phyloP scores from a whole-genome alignment of 768 basidiomycete genomes.

The Mycena crocata region DNA sequence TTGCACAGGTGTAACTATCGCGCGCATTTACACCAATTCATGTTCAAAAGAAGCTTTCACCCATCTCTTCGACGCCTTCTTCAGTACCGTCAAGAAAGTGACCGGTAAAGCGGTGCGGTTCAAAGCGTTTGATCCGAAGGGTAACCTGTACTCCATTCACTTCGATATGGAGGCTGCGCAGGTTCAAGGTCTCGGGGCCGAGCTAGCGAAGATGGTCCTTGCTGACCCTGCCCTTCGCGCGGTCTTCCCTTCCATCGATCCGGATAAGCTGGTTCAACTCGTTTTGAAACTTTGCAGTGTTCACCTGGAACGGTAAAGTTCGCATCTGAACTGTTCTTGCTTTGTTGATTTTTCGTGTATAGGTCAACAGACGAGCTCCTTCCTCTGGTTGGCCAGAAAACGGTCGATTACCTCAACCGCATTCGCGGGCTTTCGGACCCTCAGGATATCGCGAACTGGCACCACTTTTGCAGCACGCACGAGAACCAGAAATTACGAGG shows the following conservation, averaged over 20 bases:
- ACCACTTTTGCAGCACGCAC: neutral
- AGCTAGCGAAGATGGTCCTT: neutral
- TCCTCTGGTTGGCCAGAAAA: neutral
- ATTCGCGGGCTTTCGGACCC: neutral
- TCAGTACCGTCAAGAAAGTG: neutral
- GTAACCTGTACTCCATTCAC: slow-evolving; percentile 1
- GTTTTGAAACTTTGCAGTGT: neutral
- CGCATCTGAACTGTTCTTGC: neutral
- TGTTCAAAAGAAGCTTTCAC: slow-evolving; percentile 2
- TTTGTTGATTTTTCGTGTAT: neutral
- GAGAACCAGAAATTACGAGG: slow-evolving; percentile 1
- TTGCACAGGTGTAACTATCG: neutral
- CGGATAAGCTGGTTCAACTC: neutral
- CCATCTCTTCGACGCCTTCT: slow-evolving; percentile 6
- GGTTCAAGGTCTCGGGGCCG: neutral
- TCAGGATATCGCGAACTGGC: neutral
- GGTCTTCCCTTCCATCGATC: neutral
- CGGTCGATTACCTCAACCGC: neutral
- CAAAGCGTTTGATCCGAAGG: slow-evolving; percentile 9
- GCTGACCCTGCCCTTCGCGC: neutral
- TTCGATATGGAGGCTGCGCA: slow-evolving; percentile 22
- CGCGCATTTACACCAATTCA: neutral
- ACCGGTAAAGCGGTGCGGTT: neutral
- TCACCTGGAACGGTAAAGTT: neutral
- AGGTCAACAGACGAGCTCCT: neutral